A percentile compares a stretch with the other conserved stretches of the same genome.
phyloP scores from a whole-genome alignment of 2,329 filamentous ascomycete species.

The Penicillium capsulatum region DNA sequence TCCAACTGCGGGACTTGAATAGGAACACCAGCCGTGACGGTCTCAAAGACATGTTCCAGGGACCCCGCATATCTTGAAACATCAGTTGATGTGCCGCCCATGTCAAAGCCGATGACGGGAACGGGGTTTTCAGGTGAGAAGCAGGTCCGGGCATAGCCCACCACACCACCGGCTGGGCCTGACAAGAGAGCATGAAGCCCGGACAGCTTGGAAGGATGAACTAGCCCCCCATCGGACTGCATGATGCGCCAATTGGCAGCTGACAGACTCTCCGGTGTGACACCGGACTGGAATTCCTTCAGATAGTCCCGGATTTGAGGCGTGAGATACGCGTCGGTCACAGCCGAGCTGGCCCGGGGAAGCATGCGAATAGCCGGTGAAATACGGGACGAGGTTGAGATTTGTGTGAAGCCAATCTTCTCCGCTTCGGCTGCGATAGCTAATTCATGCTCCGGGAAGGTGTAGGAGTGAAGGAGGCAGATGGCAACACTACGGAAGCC shows the following conservation, averaged over 20 bases:
- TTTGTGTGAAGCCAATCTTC: too few species aligned
- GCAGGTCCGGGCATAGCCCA: constrained; percentile 83
- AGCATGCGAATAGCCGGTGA: constrained; percentile 73
- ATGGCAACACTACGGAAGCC: constrained; percentile 81
- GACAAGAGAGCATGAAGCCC: constrained; percentile 82
- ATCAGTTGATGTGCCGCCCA: constrained; percentile 88
- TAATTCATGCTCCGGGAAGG: constrained; percentile 80
- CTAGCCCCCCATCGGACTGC: constrained; percentile 74
- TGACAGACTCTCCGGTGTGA: constrained; percentile 75
- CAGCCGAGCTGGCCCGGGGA: constrained; percentile 69
- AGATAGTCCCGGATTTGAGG: constrained; percentile 76
- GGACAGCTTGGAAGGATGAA: constrained; percentile 58
- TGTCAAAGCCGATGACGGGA: constrained; percentile 87
- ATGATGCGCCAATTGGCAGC: constrained; percentile 71
- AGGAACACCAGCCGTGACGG: constrained; percentile 81
- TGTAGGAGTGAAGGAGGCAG: constrained; percentile 88
- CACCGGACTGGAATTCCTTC: constrained; percentile 71
- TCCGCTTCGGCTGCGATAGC: constrained; percentile 69
- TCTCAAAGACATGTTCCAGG: constrained; percentile 90
- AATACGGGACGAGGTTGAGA: too few species aligned
- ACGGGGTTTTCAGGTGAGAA: constrained; percentile 74
- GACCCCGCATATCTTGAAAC: constrained; percentile 79
- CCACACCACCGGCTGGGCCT: constrained; percentile 87
- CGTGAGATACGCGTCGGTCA: constrained; percentile 74
- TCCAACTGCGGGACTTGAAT: constrained; percentile 85